A percentile compares a stretch with the other conserved stretches of the same genome.
Evolutionary conservation across 768 basidiomycete species (phyloP).

Genomic region (Naganishia friedmannii): DNA sequence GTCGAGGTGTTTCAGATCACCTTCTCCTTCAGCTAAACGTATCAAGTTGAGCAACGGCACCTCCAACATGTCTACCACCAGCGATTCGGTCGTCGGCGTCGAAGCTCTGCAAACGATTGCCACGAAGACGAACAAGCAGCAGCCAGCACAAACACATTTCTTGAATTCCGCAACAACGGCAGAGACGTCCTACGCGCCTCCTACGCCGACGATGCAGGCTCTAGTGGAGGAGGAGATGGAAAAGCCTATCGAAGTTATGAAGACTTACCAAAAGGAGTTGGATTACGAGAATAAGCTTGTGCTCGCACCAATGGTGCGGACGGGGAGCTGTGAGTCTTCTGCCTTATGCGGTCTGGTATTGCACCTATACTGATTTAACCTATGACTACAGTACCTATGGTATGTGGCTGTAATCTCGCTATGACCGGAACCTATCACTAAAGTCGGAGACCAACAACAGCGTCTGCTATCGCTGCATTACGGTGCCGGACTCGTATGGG

Average conservation of each 20-base stretch:
- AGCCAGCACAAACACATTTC: not conserved
- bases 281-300: slow-evolving; percentile 85
- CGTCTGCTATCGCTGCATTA: slow-evolving; percentile 83
- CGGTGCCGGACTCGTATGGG: slow-evolving; percentile 92
- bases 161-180: not conserved
- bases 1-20: not conserved
- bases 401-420: slow-evolving; percentile 12
- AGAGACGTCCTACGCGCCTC: slow-evolving; percentile 8
- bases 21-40: slow-evolving; percentile 6
- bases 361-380: too few relatives aligned
- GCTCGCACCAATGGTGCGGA: slow-evolving; percentile 98
- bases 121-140: not conserved
- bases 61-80: not conserved
- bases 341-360: too few relatives aligned
- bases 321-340: slow-evolving; percentile 64
- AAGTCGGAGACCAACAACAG: slow-evolving; percentile 12
- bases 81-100: not conserved
- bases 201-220: slow-evolving; percentile 20
- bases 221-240: slow-evolving; percentile 40
- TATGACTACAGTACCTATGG: slow-evolving; percentile 66
- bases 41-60: slow-evolving; percentile 9
- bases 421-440: not conserved
- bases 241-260: slow-evolving; percentile 37
- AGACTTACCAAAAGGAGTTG: slow-evolving; percentile 44
- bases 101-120: not conserved